A percentile compares a stretch with the other conserved stretches of the same genome.
Conservation (phyloP, 2,329 filamentous ascomycete species). For the Ceratocystiopsis minuta region DNA sequence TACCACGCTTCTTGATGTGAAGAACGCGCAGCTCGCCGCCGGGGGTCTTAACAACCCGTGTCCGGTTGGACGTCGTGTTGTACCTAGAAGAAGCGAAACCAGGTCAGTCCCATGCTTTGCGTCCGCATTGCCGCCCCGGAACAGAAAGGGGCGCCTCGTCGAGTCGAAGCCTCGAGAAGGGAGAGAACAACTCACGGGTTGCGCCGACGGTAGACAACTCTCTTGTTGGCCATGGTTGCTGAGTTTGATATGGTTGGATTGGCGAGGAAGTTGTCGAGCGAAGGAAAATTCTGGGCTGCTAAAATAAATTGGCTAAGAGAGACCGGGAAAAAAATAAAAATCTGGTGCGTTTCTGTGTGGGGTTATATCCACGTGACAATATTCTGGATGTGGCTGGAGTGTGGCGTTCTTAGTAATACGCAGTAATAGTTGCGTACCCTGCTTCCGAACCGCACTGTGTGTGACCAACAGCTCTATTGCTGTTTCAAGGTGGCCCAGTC, state of each 20-base stretch:
- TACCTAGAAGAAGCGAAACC: slow-evolving; percentile 38
- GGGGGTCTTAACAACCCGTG: slow-evolving; percentile 88
- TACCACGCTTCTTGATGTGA: slow-evolving; percentile 99
- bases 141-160: neutral
- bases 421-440: too few species aligned
- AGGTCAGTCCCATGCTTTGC: too few species aligned
- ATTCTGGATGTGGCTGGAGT: slow-evolving; percentile 1
- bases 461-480: too few species aligned
- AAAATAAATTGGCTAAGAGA: slow-evolving; percentile 1
- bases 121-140: too few species aligned
- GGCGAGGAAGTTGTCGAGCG: neutral
- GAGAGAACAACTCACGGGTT: slow-evolving; percentile 47
- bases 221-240: slow-evolving; percentile 40
- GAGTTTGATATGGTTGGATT: slow-evolving; percentile 16
- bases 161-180: neutral
- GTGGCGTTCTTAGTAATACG: neutral
- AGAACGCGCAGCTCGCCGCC: slow-evolving; percentile 90
- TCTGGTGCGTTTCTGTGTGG: slow-evolving; percentile 8
- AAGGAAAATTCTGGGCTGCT: slow-evolving; percentile 1
- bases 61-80: slow-evolving; percentile 97
- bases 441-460: too few species aligned
- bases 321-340: slow-evolving; percentile 6
- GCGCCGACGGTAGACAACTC: slow-evolving; percentile 56
- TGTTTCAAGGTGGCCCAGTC: slow-evolving; percentile 28
- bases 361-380: slow-evolving; percentile 6